phyloP scores from a whole-genome alignment of 805 yeast species.

The Yamadazyma endophytica region DNA sequence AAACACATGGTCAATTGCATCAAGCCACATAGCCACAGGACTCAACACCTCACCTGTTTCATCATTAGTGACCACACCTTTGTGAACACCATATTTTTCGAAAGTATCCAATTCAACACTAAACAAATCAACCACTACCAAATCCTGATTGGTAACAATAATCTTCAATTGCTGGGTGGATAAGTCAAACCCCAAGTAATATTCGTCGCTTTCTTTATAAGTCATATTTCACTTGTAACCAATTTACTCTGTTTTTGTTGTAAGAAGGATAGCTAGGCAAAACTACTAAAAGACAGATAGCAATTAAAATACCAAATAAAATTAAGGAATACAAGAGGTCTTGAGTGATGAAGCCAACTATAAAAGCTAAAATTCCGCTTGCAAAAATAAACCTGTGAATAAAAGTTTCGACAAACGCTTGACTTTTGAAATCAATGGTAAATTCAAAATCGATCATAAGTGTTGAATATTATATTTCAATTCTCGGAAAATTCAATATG shows the following conservation, averaged over 20 bases:
- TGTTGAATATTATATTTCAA: too few species aligned
- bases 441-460: conserved; percentile 20
- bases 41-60: conserved; percentile 61
- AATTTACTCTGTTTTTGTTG: conserved; percentile 45
- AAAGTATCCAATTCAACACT: conserved; percentile 70
- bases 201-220: conserved; percentile 11
- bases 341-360: conserved; percentile 46
- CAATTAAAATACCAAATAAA: conserved; percentile 31
- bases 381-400: conserved; percentile 19
- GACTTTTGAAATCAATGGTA: conserved; percentile 53
- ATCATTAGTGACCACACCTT: conserved; percentile 60
- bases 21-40: conserved; percentile 90
- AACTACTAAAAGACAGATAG: conserved; percentile 27
- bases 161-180: conserved; percentile 88
- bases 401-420: conserved; percentile 36
- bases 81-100: conserved; percentile 53
- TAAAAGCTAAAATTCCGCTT: conserved; percentile 36
- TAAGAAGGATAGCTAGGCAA: conserved; percentile 61
- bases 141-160: conserved; percentile 52
- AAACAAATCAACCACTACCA: conserved; percentile 53
- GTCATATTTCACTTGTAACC: conserved; percentile 36
- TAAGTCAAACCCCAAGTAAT: conserved; percentile 73
- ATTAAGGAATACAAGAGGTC: conserved; percentile 37
- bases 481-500: too few species aligned
- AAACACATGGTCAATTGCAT: conserved; percentile 68